Evolutionary conservation across 257 asterid species (phyloP).

Genomic region (Ballota nigra): DNA sequence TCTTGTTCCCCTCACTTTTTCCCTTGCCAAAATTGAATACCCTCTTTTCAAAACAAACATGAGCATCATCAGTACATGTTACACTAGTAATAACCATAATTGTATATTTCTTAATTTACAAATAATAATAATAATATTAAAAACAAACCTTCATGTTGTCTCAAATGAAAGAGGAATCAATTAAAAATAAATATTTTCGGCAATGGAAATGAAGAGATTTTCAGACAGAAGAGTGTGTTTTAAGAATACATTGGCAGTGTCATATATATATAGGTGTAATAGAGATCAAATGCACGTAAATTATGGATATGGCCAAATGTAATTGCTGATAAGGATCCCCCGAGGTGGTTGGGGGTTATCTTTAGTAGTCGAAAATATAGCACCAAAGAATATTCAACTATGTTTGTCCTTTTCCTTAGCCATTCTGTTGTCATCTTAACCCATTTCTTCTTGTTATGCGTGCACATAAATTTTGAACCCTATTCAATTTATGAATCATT

Average conservation of each 20-base stretch:
- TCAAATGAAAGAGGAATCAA: no score
- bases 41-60: conserved; percentile 39
- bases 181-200: not conserved
- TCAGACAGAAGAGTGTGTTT: not conserved
- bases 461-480: not conserved
- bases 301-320: conserved; percentile 33
- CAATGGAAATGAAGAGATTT: not conserved
- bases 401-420: conserved; percentile 16
- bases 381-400: conserved; percentile 3
- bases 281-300: conserved; percentile 14
- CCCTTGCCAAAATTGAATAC: conserved; percentile 93
- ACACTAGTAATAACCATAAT: not conserved
- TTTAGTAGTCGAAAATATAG: conserved; percentile 16
- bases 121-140: not conserved
- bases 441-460: not conserved
- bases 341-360: not conserved
- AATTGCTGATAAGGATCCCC: conserved; percentile 12
- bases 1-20: conserved; percentile 89
- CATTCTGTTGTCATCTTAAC: not conserved
- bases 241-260: not conserved
- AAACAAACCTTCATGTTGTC: conserved; percentile 27
- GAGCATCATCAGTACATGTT: conserved; percentile 1
- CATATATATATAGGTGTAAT: not conserved
- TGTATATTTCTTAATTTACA: not conserved
- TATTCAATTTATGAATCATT: no score